Base-by-base conservation (phyloP, 2,329 filamentous ascomycete genomes). In the Fusarium tanahbumbuense region DNA sequence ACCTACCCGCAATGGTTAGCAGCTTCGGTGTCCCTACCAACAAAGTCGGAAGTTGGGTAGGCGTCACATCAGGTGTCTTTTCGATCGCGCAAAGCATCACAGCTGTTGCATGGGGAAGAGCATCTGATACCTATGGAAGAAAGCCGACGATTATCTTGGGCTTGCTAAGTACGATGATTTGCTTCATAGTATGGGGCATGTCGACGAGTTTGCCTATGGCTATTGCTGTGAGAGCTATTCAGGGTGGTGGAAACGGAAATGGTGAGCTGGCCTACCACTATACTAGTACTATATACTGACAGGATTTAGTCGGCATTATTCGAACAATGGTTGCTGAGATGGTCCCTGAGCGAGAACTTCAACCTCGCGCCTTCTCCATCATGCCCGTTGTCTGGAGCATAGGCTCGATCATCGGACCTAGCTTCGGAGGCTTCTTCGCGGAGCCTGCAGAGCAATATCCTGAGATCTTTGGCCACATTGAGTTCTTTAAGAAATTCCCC, bases 301-400 rank as follows among this genome's bases (percentile, higher is more conserved):
- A 12, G 9, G 11, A 8, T 40, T 8, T 20, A 90, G 91, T 95
- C n/a, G 92, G 96, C 3, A 98, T 98, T 67, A 91, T 98, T 68
- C 84, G 94, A 70, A 97, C 93, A 18, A 93, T 96, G 83, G 94
- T 98, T 4, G 95, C 95, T 0, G 95, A 98, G 79, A 90, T 98
- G 86, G 94, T 97, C 3, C 92, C 93, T 0, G 90, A 96, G 78
- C 93, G 88, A 78, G 92, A 94, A 76, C 84, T 97, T 9, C 95
- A 98, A 76, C 94, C 95, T 0, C 85, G 89, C 55, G 96, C 96
- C 0, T 98, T 98, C 79, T 94, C 91, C 69, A 85, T 98, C 47
- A 98, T 98, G 94, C 95, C 95, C 6, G 82, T 98, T 18, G 92
- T 88, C 32, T 98, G 93, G 92, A 94, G 91, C 13, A 83, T 98